Percentiles rank a stretch among this genome's conserved stretches.
These are phyloP conservation scores for Quercus suber DNA, from an alignment of 306 rosid species.

Conservation along the genomic window DNA sequence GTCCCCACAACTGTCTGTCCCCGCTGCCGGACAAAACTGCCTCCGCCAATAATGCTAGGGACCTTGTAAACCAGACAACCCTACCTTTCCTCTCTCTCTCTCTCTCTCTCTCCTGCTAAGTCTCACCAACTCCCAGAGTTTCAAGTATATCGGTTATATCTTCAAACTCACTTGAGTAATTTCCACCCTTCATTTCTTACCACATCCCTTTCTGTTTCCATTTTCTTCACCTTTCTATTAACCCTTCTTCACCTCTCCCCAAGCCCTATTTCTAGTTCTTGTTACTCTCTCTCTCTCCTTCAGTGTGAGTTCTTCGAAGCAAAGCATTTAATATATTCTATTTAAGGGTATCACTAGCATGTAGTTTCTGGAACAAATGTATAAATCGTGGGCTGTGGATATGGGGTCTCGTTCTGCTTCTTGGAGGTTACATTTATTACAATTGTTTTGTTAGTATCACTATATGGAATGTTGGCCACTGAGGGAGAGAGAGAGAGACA, in stretches of 20 bases:
- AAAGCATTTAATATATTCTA: slow-evolving; percentile 57
- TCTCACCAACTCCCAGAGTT: slow-evolving; percentile 33
- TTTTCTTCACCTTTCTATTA: slow-evolving; percentile 10
- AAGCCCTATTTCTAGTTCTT: slow-evolving; percentile 13
- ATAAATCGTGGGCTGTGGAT: slow-evolving; percentile 27
- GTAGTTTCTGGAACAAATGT: slow-evolving; percentile 44
- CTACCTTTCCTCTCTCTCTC: slow-evolving; percentile 11
- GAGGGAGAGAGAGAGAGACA: slow-evolving; percentile 17
- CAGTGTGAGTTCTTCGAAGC: slow-evolving; percentile 29
- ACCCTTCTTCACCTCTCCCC: slow-evolving; percentile 2
- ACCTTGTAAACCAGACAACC: slow-evolving; percentile 68
- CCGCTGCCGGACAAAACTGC: slow-evolving; percentile 84
- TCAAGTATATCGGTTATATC: slow-evolving; percentile 37
- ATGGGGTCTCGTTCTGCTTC: slow-evolving; percentile 65
- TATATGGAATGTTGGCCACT: slow-evolving; percentile 66
- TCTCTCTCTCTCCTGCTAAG: slow-evolving; percentile 18
- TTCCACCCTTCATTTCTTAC: slow-evolving; percentile 76
- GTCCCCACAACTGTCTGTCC: slow-evolving; percentile 81
- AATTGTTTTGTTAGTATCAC: slow-evolving; percentile 51
- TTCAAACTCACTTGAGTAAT: slow-evolving; percentile 21
- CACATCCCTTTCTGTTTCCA: slow-evolving; percentile 23
- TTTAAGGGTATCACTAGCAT: slow-evolving; percentile 28
- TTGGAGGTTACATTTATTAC: slow-evolving; percentile 66
- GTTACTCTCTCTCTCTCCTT: slow-evolving; percentile 3
- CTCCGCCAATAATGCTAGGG: slow-evolving; percentile 94